These are phyloP conservation scores for Tulasnella calospora DNA, from an alignment of 768 basidiomycete genomes.

Conservation along the genomic window DNA sequence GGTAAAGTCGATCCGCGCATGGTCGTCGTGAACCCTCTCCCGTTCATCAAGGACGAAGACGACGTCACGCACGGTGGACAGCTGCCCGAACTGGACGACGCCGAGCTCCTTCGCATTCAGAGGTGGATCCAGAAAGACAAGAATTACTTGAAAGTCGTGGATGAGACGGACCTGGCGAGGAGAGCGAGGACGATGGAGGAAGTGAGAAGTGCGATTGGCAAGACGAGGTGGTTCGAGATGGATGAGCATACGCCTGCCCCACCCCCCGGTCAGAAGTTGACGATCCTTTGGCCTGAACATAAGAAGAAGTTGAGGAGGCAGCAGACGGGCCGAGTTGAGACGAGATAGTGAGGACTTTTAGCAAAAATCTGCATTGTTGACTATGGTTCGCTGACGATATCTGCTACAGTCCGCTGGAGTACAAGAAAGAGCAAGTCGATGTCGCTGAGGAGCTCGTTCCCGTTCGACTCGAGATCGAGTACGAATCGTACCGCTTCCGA, in stretches of 20 bases:
- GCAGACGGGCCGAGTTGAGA: constrained; percentile 54
- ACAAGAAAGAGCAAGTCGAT: constrained; percentile 53
- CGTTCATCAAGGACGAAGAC: constrained; percentile 49
- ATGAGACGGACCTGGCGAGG: constrained; percentile 27
- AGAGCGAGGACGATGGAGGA: constrained; percentile 28
- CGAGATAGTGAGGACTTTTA: constrained; percentile 60
- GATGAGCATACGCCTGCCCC: constrained; percentile 43
- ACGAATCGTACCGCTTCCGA: constrained; percentile 87
- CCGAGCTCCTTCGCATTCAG: constrained; percentile 52
- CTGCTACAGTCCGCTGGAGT: constrained; percentile 52
- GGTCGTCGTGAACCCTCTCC: constrained; percentile 59
- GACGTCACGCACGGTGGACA: constrained; percentile 43
- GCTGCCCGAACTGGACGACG: constrained; percentile 46
- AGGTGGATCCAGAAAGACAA: constrained; percentile 62
- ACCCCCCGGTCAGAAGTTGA: constrained; percentile 39
- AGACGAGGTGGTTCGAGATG: constrained; percentile 55
- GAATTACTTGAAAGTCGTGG: constrained; percentile 34
- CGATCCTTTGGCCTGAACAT: constrained; percentile 50
- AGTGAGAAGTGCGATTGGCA: constrained; percentile 28
- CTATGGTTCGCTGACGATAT: background rate
- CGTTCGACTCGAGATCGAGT: constrained; percentile 92
- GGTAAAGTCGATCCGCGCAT: constrained; percentile 36
- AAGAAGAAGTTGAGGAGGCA: constrained; percentile 40
- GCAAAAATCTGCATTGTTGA: constrained; percentile 24
- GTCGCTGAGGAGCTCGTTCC: constrained; percentile 82